phyloP scores from a whole-genome alignment of 345 rosid genomes.

The Salix udensis region DNA sequence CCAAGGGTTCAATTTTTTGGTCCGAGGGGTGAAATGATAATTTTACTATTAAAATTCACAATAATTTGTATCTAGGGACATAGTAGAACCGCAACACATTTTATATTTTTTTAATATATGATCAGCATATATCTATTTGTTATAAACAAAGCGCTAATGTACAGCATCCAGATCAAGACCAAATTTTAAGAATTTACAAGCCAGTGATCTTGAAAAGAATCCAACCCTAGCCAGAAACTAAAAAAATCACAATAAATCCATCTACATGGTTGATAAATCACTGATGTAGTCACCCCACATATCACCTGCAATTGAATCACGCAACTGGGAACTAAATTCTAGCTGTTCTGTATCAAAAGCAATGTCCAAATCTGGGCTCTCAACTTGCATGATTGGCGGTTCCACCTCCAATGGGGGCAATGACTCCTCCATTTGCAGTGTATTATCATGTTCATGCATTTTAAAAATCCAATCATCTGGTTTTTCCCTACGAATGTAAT shows the following conservation, averaged over 20 bases:
- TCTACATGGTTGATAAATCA: constrained; percentile 44
- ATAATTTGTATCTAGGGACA: too few species aligned
- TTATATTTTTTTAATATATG: not conserved
- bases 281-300: constrained; percentile 64
- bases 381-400: constrained; percentile 30
- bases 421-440: constrained; percentile 36
- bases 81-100: fast-evolving
- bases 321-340: constrained; percentile 42
- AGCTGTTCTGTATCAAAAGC: constrained; percentile 41
- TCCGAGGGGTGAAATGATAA: too few species aligned
- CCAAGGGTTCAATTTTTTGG: fast-evolving
- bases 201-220: constrained; percentile 24
- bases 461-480: constrained; percentile 67
- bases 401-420: constrained; percentile 36
- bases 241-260: constrained; percentile 14
- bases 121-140: constrained; percentile 9
- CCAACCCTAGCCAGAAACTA: constrained; percentile 22
- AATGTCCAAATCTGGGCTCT: constrained; percentile 32
- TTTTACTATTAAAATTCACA: too few species aligned
- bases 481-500: constrained; percentile 66
- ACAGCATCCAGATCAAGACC: constrained; percentile 25
- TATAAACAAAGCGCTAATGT: constrained; percentile 27
- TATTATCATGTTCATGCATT: constrained; percentile 41
- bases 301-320: constrained; percentile 62
- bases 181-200: constrained; percentile 6